phyloP scores from a whole-genome alignment of 1,284 basidiomycete genomes.

The Trametes sp. region DNA sequence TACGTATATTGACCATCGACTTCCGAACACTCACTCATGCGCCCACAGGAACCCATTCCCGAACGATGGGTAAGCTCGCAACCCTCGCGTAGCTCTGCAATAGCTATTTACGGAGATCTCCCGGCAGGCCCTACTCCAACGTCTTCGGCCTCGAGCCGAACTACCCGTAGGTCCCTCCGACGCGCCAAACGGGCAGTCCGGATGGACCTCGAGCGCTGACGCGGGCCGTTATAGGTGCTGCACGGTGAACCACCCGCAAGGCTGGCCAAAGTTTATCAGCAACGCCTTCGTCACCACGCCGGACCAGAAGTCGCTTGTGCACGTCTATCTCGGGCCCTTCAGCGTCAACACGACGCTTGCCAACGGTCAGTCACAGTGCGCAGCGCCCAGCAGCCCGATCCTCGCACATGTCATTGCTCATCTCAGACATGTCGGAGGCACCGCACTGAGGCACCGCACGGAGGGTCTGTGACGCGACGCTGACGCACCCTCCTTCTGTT shows the following conservation, averaged over 20 bases:
- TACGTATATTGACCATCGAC: conserved; percentile 38
- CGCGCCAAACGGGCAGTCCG: background rate
- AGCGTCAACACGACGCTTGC: conserved; percentile 52
- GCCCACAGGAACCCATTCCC: conserved; percentile 59
- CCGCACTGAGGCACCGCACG: too few relatives aligned
- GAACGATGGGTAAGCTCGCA: conserved; percentile 51
- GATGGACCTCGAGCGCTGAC: background rate
- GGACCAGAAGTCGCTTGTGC: conserved; percentile 57
- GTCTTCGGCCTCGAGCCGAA: conserved; percentile 55
- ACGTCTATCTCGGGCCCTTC: conserved; percentile 66
- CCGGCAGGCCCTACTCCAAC: conserved; percentile 58
- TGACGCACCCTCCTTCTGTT: conserved; percentile 5
- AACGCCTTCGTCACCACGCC: conserved; percentile 62
- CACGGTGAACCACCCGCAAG: conserved; percentile 68
- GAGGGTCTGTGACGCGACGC: background rate
- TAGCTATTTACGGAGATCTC: background rate
- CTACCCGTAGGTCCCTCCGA: conserved; percentile 37
- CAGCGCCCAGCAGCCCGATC: background rate
- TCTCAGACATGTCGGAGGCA: background rate
- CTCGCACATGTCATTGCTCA: background rate
- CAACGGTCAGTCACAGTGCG: conserved; percentile 42
- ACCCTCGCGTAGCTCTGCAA: too few relatives aligned
- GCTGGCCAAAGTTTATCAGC: conserved; percentile 68
- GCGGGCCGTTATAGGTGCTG: conserved; percentile 51
- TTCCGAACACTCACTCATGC: conserved; percentile 3